Evolutionary conservation across 768 basidiomycete genomes (phyloP).

Genomic region (Russula compacta): DNA sequence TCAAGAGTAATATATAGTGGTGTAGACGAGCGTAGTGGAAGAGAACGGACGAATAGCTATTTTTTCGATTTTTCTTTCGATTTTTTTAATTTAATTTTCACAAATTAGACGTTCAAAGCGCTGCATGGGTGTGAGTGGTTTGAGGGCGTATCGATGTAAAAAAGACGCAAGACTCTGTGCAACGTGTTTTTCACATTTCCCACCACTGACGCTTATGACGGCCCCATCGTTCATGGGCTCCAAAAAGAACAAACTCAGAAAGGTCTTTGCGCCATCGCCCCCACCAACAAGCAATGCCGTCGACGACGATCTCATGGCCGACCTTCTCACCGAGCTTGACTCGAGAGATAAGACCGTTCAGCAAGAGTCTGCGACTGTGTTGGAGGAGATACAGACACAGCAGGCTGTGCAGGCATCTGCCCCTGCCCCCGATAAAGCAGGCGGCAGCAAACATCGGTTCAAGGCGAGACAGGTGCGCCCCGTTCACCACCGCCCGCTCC

Average conservation of each 20-base stretch:
- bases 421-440: slow-evolving; percentile 33
- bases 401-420: neutral
- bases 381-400: slow-evolving; percentile 34
- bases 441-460: slow-evolving; percentile 51
- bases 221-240: slow-evolving; percentile 34
- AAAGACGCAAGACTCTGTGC: neutral
- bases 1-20: no score
- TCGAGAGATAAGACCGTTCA: slow-evolving; percentile 44
- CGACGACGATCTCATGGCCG: slow-evolving; percentile 60
- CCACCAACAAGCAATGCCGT: slow-evolving; percentile 23
- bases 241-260: slow-evolving; percentile 52
- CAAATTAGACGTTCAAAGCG: no score
- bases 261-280: slow-evolving; percentile 28
- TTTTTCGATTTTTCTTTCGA: no score
- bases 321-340: slow-evolving; percentile 71
- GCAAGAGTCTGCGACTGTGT: slow-evolving; percentile 38
- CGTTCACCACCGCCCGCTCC: neutral
- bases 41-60: no score
- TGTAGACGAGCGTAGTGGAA: no score
- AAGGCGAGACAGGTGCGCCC: slow-evolving; percentile 57
- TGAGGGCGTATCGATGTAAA: neutral
- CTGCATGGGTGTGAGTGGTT: neutral
- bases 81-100: no score
- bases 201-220: neutral
- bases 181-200: neutral